Evolutionary conservation across 352 stramenopile species (phyloP), one percentile per base, ranked within the genome.

Genomic region (Aphanomyces invadans): DNA sequence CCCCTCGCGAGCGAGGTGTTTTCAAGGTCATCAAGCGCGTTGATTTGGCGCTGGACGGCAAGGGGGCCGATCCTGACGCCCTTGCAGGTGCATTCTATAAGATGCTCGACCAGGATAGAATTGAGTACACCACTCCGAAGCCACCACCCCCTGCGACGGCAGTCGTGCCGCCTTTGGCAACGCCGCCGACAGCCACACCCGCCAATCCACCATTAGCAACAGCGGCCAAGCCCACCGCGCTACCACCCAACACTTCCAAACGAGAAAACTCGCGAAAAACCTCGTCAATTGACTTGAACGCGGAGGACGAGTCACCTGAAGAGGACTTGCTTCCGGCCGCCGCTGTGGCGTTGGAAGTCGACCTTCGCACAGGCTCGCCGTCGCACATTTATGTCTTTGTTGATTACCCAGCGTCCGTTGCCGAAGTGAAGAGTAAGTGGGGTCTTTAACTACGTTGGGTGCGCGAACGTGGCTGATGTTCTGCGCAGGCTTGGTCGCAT

Each of bases 341-440:
- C 11, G 12, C 56, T 7, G 45, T 31, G 1, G 49, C 60, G 23
- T 33, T 67, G 2, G 60, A 67, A 10, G 19, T 25, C 10, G 60
- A 67, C 32, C 10, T 44, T 11, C 26, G 60, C 9, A 32, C 32
- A 17, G 56, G 36, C 15, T 11, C 63, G 9, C 74, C 69, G 26
- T 57, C 71, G 0, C 76, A 81, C 7, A 74, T 88, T 19, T 90
- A 87, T 53, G 46, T 92, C 10, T 60, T 92, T 17, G 38, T 75
- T 17, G 76, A 89, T 57, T 92, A 87, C 54, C 83, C 81, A 15
- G 66, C 71, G 23, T 78, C 77, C 1, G 49, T 87, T 7, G 59
- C 54, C 0, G 83, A 92, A 66, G 71, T 78, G 39, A 69, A 78
- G 7, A 74, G 70, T 52, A 69, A 87, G 31, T 69, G 87, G n/a